Evolutionary conservation across 805 yeast genomes (phyloP).

Genomic region (Tetrapisispora fleetii): DNA sequence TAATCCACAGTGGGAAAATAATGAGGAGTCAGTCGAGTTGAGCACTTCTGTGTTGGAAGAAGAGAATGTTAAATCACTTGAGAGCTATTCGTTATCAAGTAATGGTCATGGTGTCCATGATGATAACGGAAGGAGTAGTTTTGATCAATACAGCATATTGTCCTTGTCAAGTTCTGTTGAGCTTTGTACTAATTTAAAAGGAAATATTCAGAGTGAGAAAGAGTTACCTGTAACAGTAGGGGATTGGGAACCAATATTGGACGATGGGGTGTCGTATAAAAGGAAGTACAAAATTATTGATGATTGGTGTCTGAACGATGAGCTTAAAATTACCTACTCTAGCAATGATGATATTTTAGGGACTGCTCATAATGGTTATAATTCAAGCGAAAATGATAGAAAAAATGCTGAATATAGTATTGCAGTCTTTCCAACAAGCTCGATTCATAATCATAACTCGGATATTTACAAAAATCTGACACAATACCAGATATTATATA

Average conservation of each 20-base stretch:
- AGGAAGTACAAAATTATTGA: conserved; percentile 17
- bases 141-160: conserved; percentile 16
- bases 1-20: conserved; percentile 5
- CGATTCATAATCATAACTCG: background rate
- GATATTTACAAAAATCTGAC: background rate
- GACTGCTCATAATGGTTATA: background rate
- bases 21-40: background rate
- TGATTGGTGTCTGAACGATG: conserved; percentile 18
- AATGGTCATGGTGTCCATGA: conserved; percentile 2
- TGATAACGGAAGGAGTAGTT: background rate
- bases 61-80: background rate
- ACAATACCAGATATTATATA: conserved; percentile 5
- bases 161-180: conserved; percentile 7
- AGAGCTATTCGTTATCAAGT: conserved; percentile 1
- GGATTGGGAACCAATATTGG: background rate
- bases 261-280: background rate
- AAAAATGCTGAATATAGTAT: background rate
- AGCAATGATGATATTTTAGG: background rate
- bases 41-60: background rate
- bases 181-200: background rate
- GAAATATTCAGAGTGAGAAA: background rate
- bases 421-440: background rate
- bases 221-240: background rate
- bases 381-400: background rate
- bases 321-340: conserved; percentile 3